Percentiles rank a stretch among this genome's conserved stretches.
These are phyloP conservation scores for Mortierella sp. DNA, from an alignment of 371 early-diverging fungal species.

Conservation along the genomic window DNA sequence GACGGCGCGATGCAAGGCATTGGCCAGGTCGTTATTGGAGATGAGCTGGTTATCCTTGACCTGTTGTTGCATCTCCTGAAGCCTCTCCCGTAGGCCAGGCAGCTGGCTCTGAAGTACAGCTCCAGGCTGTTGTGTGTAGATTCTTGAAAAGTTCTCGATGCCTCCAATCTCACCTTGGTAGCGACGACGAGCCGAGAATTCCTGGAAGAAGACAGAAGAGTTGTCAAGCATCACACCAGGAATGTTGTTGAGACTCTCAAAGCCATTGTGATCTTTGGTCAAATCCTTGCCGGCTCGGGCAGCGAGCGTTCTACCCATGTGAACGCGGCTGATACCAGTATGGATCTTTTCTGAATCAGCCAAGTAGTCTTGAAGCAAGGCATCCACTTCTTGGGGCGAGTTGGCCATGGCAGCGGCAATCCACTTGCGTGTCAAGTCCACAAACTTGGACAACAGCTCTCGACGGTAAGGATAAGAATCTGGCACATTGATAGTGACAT, in stretches of 20 bases:
- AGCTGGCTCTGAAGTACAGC: constrained; percentile 52
- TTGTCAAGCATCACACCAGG: constrained; percentile 60
- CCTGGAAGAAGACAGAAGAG: constrained; percentile 68
- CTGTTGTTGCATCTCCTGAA: constrained; percentile 55
- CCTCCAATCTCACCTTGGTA: constrained; percentile 71
- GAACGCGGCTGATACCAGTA: constrained; percentile 63
- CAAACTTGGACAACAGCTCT: constrained; percentile 69
- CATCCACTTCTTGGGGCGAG: constrained; percentile 70
- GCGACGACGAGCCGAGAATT: constrained; percentile 66
- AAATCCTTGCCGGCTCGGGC: constrained; percentile 73
- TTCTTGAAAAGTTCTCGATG: constrained; percentile 51
- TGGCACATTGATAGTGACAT: constrained; percentile 77
- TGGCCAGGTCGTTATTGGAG: constrained; percentile 60
- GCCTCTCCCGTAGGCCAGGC: constrained; percentile 52
- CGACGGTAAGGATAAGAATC: constrained; percentile 82
- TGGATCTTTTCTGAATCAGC: constrained; percentile 65
- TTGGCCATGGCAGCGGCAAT: constrained; percentile 61
- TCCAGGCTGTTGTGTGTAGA: constrained; percentile 21
- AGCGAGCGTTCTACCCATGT: constrained; percentile 82
- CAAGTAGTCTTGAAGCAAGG: constrained; percentile 74
- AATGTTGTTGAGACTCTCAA: constrained; percentile 57
- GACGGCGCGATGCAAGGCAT: constrained; percentile 64
- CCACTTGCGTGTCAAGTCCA: constrained; percentile 77
- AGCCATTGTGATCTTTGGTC: constrained; percentile 59
- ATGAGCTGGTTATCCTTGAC: constrained; percentile 58